Evolutionary conservation across 257 asterid species (phyloP).

Genomic region (Lavandula angustifolia): DNA sequence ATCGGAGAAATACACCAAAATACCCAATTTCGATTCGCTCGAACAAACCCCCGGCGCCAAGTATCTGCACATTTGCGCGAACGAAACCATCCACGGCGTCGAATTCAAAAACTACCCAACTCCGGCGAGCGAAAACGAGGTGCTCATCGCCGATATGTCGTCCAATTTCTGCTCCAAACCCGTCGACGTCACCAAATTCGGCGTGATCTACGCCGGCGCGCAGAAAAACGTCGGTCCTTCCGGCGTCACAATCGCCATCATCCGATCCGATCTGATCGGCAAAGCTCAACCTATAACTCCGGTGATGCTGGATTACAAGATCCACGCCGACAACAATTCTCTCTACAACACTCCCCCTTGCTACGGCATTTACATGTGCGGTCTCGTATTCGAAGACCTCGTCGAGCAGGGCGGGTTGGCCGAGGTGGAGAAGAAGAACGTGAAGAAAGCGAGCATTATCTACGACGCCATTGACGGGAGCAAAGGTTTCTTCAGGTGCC

Average conservation of each 20-base stretch:
- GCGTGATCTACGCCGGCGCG: constrained; percentile 92
- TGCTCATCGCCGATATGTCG: constrained; percentile 91
- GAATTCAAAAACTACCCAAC: constrained; percentile 77
- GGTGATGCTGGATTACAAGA: constrained; percentile 86
- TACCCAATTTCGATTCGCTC: constrained; percentile 61
- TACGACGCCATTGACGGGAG: constrained; percentile 81
- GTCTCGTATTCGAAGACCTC: constrained; percentile 86
- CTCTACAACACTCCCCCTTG: constrained; percentile 94
- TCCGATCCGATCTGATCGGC: constrained; percentile 73
- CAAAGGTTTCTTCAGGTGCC: constrained; percentile 78
- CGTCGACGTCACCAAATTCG: constrained; percentile 71
- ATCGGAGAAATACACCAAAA: constrained; percentile 76
- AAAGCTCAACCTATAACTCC: constrained; percentile 73
- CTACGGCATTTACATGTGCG: constrained; percentile 89
- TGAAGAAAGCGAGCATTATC: constrained; percentile 60
- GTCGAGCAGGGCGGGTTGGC: constrained; percentile 80
- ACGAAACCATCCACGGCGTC: constrained; percentile 95
- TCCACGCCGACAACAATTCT: constrained; percentile 84
- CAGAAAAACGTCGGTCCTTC: constrained; percentile 98
- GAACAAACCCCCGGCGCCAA: constrained; percentile 62
- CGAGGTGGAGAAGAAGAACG: constrained; percentile 84
- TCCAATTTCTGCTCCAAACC: constrained; percentile 95
- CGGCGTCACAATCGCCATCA: constrained; percentile 80
- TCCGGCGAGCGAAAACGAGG: constrained; percentile 46
- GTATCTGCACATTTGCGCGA: constrained; percentile 84